Conservation (phyloP, 129 eudicot species). For the Rutidosis leptorrhynchoides region DNA sequence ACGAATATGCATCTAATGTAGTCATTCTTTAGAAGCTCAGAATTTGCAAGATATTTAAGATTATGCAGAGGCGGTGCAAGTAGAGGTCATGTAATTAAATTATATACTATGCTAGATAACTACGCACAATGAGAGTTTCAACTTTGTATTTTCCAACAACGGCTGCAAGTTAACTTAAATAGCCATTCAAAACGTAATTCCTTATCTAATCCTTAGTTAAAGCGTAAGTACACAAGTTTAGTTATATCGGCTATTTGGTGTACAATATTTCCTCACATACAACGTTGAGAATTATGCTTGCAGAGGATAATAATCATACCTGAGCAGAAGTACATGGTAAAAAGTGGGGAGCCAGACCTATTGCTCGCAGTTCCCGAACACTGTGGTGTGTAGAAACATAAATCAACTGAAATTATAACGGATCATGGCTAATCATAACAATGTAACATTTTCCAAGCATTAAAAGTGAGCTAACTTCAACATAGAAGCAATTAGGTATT, state of each 20-base stretch:
- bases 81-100: no score
- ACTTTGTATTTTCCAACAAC: constrained; percentile 74
- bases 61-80: no score
- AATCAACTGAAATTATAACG: constrained; percentile 10
- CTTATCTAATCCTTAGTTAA: not conserved
- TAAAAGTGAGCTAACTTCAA: constrained; percentile 9
- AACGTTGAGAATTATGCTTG: not conserved
- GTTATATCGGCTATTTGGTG: not conserved
- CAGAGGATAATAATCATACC: constrained; percentile 21
- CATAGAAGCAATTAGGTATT: constrained; percentile 22
- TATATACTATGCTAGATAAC: no score
- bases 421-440: not conserved
- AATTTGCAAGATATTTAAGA: no score
- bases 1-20: no score
- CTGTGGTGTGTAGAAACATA: constrained; percentile 67
- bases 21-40: no score
- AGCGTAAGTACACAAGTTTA: not conserved
- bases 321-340: constrained; percentile 96
- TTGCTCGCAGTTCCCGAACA: constrained; percentile 90
- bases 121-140: constrained; percentile 87
- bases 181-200: not conserved
- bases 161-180: constrained; percentile 58
- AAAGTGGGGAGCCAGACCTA: constrained; percentile 93
- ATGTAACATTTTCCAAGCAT: constrained; percentile 9
- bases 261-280: not conserved